Base-by-base conservation (phyloP, 805 yeast species). In the Barnettozyma sp. region DNA sequence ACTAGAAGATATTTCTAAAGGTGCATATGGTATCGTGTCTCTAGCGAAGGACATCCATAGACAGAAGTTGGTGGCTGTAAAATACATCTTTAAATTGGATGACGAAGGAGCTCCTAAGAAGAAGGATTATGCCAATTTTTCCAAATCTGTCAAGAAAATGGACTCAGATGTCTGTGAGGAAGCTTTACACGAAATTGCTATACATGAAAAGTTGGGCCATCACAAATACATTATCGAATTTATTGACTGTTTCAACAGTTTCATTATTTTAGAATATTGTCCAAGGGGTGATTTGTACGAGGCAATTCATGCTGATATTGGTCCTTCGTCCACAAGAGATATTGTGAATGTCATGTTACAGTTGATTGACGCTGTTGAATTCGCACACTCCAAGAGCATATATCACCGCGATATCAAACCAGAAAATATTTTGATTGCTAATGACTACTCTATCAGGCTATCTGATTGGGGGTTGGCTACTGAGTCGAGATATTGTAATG, bases 11-110 rank as follows among this genome's bases (percentile, higher is more conserved):
- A 73, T 90, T 40, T 84, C 88, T 53, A 88, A 85, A 57, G 97
- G 97, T 21, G 85, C 97, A 0, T 90, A 85, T 58, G 97, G 97
- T 34, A 72, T 82, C 31, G 97, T 90, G 7, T 78, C 94, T 2
- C 68, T 90, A 18, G 97, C 95, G 8, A 78, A 76, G 49, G 95
- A 90, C 56, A 48, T 59, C 4, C 45, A 48, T 16, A 66, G 69
- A 18, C 59, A 64, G 25, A 62, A 65, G 37, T 60, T 82, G 32
- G 94, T 83, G 20, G 97, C 97, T 3, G 76, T 90, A 42, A 88
- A 90, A 60, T 84, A 83, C 55, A 80, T 87, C 37, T 79, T 76
- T 48, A 80, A 83, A 15, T 52, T 71, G 17, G 72, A 71, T 32
- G 67, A 62, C 34, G 57, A 55, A 10, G 43, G 49, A 5, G 54